Evolutionary conservation across 148 eudicot genomes (phyloP).

Genomic region (Rhododendron ferrugineum): DNA sequence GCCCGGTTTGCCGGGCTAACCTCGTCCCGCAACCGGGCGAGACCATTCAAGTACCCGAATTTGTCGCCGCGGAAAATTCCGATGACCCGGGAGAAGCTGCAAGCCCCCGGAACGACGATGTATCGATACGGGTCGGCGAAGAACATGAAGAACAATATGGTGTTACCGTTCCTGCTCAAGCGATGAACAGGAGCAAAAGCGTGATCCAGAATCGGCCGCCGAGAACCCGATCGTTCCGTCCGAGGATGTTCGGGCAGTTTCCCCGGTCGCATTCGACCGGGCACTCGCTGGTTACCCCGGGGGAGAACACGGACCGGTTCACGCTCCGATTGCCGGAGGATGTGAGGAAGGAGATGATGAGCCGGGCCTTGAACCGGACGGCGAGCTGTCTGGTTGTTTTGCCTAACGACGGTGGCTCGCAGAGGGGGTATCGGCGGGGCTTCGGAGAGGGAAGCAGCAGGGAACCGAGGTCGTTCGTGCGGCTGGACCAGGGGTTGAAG

Average conservation of each 20-base stretch:
- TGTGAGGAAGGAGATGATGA: conserved; percentile 33
- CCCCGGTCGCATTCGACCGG: conserved; percentile 55
- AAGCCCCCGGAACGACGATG: conserved; percentile 7
- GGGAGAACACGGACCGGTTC: conserved; percentile 39
- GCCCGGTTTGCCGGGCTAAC: conserved; percentile 51
- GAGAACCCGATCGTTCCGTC: conserved; percentile 21
- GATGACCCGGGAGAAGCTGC: not conserved
- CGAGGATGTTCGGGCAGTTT: conserved; percentile 22
- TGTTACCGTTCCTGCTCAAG: not conserved
- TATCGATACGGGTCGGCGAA: conserved; percentile 1
- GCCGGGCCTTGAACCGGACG: conserved; percentile 28
- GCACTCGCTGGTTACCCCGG: conserved; percentile 39
- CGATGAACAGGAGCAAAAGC: conserved; percentile 12
- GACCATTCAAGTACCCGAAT: not conserved
- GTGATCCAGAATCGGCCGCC: conserved; percentile 26
- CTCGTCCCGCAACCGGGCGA: conserved; percentile 23
- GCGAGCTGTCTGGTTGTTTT: conserved; percentile 24
- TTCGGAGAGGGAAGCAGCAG: conserved; percentile 27
- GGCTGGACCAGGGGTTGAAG: conserved; percentile 24
- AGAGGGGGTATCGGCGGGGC: conserved; percentile 20
- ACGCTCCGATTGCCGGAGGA: conserved; percentile 45
- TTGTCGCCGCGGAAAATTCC: not conserved
- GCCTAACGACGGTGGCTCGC: conserved; percentile 21
- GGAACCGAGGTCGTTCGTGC: conserved; percentile 15
- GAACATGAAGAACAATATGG: conserved; percentile 5